A percentile compares a stretch with the other conserved stretches of the same genome.
phyloP scores from a whole-genome alignment of 345 rosid genomes.

The Toxicodendron radicans region DNA sequence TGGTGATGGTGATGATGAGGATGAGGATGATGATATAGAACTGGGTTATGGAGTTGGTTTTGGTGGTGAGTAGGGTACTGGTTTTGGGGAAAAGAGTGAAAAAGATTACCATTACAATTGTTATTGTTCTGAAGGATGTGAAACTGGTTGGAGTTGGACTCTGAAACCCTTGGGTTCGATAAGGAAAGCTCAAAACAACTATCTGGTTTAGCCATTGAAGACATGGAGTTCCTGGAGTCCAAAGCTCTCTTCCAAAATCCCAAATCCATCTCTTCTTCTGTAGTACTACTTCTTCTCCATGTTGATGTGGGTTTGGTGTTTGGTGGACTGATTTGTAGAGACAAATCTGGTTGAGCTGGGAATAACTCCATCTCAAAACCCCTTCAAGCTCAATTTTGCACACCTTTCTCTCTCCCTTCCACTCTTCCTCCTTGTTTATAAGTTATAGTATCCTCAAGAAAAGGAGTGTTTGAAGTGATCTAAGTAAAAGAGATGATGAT shows the following conservation, averaged over 20 bases:
- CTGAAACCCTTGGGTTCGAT: conserved; percentile 54
- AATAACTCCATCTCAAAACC: conserved; percentile 61
- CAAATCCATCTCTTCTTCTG: conserved; percentile 51
- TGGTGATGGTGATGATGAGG: conserved; percentile 17
- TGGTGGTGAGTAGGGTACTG: conserved; percentile 33
- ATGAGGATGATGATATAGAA: conserved; percentile 28
- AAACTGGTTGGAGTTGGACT: conserved; percentile 38
- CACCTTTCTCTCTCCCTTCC: background rate
- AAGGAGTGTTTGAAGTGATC: conserved; percentile 25
- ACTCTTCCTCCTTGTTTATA: background rate
- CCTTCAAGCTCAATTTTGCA: background rate
- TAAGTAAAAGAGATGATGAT: conserved; percentile 16
- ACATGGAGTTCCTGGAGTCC: conserved; percentile 47
- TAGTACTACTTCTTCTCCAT: conserved; percentile 41
- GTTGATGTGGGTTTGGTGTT: conserved; percentile 64
- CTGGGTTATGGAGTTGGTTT: conserved; percentile 29
- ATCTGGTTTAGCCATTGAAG: conserved; percentile 53
- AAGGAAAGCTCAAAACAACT: conserved; percentile 58
- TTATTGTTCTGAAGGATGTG: conserved; percentile 31
- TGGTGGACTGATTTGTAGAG: conserved; percentile 74
- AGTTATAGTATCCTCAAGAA: background rate
- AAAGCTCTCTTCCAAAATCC: conserved; percentile 64
- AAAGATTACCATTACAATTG: conserved; percentile 32
- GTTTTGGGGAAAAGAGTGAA: conserved; percentile 42
- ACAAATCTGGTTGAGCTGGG: conserved; percentile 79